Percentiles rank a stretch among this genome's conserved stretches.
Evolutionary conservation across 257 asterid species (phyloP).

Genomic region (Rhazya stricta): DNA sequence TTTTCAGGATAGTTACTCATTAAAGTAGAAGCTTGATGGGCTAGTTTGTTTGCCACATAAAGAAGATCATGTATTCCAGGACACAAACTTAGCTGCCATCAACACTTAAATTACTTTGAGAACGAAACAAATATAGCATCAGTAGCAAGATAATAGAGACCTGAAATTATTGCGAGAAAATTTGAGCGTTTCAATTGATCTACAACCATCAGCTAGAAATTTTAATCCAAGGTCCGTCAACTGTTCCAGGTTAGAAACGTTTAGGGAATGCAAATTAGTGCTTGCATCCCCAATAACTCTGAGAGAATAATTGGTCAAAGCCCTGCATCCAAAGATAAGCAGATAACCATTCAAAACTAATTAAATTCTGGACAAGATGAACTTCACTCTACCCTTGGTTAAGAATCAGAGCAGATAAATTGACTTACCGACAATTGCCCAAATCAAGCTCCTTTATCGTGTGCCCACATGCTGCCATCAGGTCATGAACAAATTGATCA

Average conservation of each 20-base stretch:
- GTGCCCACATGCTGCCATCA: slow-evolving; percentile 39
- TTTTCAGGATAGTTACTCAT: background rate
- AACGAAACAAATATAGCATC: background rate
- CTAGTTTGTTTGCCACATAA: background rate
- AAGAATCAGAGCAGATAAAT: slow-evolving; percentile 19
- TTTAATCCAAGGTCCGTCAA: slow-evolving; percentile 69
- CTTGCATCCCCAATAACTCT: slow-evolving; percentile 52
- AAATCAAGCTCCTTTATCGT: slow-evolving; percentile 71
- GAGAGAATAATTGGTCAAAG: slow-evolving; percentile 57
- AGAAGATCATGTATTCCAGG: background rate
- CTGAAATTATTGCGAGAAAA: slow-evolving; percentile 64
- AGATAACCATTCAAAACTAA: slow-evolving; percentile 5
- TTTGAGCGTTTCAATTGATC: slow-evolving; percentile 48
- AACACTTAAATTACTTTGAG: background rate
- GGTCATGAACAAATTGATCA: slow-evolving; percentile 45
- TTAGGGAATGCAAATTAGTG: slow-evolving; percentile 48
- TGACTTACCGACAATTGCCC: slow-evolving; percentile 62
- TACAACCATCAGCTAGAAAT: slow-evolving; percentile 71
- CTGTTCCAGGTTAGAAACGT: slow-evolving; percentile 50
- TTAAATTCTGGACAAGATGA: background rate
- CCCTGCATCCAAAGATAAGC: slow-evolving; percentile 42
- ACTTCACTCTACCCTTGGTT: background rate
- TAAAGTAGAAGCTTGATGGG: background rate
- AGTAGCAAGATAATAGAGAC: slow-evolving; percentile 27
- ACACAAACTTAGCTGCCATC: background rate